phyloP scores from a whole-genome alignment of 164 flowering plant species.

The Sextonia rubra region DNA sequence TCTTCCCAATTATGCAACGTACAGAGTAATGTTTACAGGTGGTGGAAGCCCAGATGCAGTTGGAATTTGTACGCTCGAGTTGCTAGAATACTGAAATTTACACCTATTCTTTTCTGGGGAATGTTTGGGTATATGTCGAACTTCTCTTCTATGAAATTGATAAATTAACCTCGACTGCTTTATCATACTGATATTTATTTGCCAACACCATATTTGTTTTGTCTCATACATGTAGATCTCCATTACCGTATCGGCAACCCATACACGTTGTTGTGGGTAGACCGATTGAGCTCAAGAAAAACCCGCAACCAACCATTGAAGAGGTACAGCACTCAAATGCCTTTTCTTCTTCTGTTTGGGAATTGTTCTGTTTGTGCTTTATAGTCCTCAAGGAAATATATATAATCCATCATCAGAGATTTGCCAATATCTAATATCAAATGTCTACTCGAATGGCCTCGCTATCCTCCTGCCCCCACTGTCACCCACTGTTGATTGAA shows the following conservation, averaged over 20 bases:
- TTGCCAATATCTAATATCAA: no score
- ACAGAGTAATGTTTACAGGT: conserved; percentile 66
- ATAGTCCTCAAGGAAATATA: no score
- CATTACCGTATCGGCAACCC: conserved; percentile 51
- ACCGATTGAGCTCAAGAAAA: conserved; percentile 57
- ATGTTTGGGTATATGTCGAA: conserved; percentile 54
- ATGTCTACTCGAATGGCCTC: no score
- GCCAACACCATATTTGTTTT: neutral
- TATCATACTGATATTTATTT: no score
- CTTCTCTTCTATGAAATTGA: neutral
- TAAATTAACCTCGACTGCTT: no score
- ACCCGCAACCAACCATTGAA: conserved; percentile 50
- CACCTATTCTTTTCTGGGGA: conserved; percentile 85
- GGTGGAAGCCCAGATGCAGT: conserved; percentile 77
- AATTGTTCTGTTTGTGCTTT: no score
- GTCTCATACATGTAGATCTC: conserved; percentile 33
- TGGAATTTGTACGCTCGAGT: conserved; percentile 46
- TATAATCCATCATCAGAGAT: no score
- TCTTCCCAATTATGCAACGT: conserved; percentile 3
- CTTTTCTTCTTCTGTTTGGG: no score
- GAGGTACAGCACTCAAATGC: conserved; percentile 36
- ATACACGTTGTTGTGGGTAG: conserved; percentile 67
- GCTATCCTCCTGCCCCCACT: no score
- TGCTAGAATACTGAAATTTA: conserved; percentile 69
- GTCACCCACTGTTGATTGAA: no score